Evolutionary conservation across 352 stramenopile genomes (phyloP), one percentile per base, ranked within the genome.

Genomic region (Pythium coloratum): DNA sequence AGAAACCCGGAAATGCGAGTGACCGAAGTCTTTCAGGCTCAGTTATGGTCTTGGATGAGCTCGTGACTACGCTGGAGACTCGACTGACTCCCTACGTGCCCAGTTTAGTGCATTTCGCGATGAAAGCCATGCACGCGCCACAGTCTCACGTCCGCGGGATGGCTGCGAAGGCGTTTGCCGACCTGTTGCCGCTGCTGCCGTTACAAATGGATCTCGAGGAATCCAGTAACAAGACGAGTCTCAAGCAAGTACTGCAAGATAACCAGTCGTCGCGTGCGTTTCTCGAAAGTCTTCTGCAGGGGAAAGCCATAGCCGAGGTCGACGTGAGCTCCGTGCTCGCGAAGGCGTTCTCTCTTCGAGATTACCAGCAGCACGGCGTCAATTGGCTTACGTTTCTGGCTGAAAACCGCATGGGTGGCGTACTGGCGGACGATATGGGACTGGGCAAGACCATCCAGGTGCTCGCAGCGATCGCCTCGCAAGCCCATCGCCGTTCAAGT

Each of bases 391-490:
- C 66, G 7, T 95, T 94, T 62, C 71, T 95, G 62, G 66, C 76
- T 2, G 72, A 80, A 5, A 89, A 95, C 63, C 79, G 77, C 60
- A 82, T 96, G 42, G 83, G 91, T 55, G 88, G 86, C 7, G 81
- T 96, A 28, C 72, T 96, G 1, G 86, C 88, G 36, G 89, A 96
- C 69, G 89, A 96, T 60, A 96, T 96, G 91, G 91, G 91, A 2
- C 79, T 97, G 24, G 91, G 91, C 2, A 99, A 99, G 75, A 99
- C 97, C 16, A 67, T 99, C 14, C 95, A 99, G 73, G 84, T 95
- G 38, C 84, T 99, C n/a, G 71, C 94, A 33, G 81, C 82, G 12
- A 88, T 99, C 28, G 95, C 86, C 3, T 2, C 55, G 0, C 16
- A 30, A 1, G 20, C 62, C 2, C 24, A 30, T n/a, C 63, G 47